A percentile compares a stretch with the other conserved stretches of the same genome.
phyloP scores from a whole-genome alignment of 2,329 filamentous ascomycete species.

The Diplodia mutila region DNA sequence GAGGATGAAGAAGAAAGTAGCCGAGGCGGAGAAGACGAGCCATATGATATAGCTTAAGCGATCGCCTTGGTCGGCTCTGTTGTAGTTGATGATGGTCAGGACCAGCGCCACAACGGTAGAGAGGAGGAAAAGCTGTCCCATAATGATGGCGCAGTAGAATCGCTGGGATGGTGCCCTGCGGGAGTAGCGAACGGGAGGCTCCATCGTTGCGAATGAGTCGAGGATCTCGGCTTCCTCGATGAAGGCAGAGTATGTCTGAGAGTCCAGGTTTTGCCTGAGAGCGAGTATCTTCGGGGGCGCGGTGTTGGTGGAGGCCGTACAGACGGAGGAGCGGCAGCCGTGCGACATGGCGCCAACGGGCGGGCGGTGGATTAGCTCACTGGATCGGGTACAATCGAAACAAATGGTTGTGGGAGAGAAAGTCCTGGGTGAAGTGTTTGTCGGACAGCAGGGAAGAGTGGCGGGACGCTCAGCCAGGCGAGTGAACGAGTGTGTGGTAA shows the following conservation, averaged over 20 bases:
- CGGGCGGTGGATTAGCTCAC: background rate
- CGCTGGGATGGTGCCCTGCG: background rate
- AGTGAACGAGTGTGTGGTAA: constrained; percentile 16
- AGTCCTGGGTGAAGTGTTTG: background rate
- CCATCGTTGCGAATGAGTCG: background rate
- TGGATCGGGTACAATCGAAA: background rate
- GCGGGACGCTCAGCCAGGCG: background rate
- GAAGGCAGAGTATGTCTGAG: constrained; percentile 8
- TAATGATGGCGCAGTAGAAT: constrained; percentile 4
- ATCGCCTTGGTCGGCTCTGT: background rate
- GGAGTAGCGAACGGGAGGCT: background rate
- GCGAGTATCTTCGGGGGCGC: background rate
- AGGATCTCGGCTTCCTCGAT: constrained; percentile 8
- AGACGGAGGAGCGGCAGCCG: background rate
- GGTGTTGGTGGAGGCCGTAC: background rate
- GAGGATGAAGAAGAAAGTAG: background rate
- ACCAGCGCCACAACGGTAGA: constrained; percentile 14
- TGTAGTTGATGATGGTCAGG: background rate
- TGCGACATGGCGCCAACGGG: background rate
- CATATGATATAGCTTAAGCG: background rate
- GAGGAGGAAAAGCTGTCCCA: constrained; percentile 9
- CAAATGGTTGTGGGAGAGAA: background rate
- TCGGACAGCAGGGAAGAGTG: background rate
- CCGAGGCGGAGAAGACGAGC: constrained; percentile 8
- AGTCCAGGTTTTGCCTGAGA: background rate